These are phyloP conservation scores for Aschersonia sp. DNA, from an alignment of 2,329 filamentous ascomycete genomes.

Conservation along the genomic window DNA sequence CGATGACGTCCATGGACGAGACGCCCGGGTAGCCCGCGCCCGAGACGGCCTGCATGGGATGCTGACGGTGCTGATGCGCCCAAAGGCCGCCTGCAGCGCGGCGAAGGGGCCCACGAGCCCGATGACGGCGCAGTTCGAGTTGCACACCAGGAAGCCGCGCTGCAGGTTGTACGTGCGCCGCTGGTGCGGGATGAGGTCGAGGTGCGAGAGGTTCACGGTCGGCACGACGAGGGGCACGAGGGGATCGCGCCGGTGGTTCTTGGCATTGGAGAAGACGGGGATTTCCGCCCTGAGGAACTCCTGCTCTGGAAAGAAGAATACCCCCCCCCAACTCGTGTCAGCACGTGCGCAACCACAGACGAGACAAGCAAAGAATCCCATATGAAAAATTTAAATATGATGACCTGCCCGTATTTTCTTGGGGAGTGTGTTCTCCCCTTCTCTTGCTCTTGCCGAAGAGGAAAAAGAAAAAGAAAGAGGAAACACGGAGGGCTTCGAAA, in stretches of 20 bases:
- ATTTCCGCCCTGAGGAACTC: slow-evolving; percentile 80
- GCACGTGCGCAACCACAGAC: no score
- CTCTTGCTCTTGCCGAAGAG: not conserved
- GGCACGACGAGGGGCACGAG: slow-evolving; percentile 87
- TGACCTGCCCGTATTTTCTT: not conserved
- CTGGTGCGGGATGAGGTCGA: slow-evolving; percentile 83
- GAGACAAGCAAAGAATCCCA: no score
- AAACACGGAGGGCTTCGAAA: not conserved
- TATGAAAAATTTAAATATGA: no score
- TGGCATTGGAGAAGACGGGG: slow-evolving; percentile 92
- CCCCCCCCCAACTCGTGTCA: no score
- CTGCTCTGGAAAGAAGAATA: slow-evolving; percentile 45
- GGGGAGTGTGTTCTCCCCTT: not conserved
- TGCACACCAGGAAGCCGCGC: slow-evolving; percentile 90
- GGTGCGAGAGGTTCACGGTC: slow-evolving; percentile 80
- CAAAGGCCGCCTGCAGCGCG: slow-evolving; percentile 75
- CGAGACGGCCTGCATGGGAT: slow-evolving; percentile 87
- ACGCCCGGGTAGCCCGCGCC: slow-evolving; percentile 87
- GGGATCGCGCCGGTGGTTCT: slow-evolving; percentile 87
- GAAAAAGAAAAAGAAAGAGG: not conserved
- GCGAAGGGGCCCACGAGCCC: slow-evolving; percentile 91
- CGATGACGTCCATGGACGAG: slow-evolving; percentile 85
- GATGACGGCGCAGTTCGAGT: slow-evolving; percentile 96
- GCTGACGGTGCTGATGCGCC: slow-evolving; percentile 57
- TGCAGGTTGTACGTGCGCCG: slow-evolving; percentile 54